phyloP scores from a whole-genome alignment of 768 basidiomycete genomes.

The Russula olivacea region DNA sequence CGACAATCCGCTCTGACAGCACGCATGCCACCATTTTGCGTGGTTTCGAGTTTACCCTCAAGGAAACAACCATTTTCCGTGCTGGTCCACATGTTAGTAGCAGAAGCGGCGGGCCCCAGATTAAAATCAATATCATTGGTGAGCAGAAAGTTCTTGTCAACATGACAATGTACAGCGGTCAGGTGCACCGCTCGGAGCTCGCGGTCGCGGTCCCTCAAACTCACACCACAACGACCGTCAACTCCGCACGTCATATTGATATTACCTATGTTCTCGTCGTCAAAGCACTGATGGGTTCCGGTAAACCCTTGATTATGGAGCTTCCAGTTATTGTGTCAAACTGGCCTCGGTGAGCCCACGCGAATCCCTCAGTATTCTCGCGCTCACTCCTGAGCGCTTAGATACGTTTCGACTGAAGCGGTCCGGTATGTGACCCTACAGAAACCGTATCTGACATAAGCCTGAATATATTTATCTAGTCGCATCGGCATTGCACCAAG shows the following conservation, averaged over 20 bases:
- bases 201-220: conserved; percentile 60
- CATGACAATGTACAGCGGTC: conserved; percentile 66
- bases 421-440: conserved; percentile 36
- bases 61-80: conserved; percentile 73
- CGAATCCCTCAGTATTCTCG: not conserved
- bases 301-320: conserved; percentile 59
- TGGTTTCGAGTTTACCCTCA: conserved; percentile 76
- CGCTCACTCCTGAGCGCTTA: conserved; percentile 30
- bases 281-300: conserved; percentile 70
- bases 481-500: conserved; percentile 47
- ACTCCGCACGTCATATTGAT: conserved; percentile 78
- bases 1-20: conserved; percentile 66
- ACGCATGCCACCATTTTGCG: conserved; percentile 66
- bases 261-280: conserved; percentile 74
- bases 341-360: conserved; percentile 64
- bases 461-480: conserved; percentile 28
- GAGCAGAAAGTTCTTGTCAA: conserved; percentile 71
- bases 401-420: conserved; percentile 67
- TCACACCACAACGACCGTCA: conserved; percentile 77
- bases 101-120: conserved; percentile 56
- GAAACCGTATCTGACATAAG: not conserved
- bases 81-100: conserved; percentile 48
- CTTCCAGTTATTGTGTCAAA: conserved; percentile 79
- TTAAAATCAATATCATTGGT: conserved; percentile 48
- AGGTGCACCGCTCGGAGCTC: conserved; percentile 67